Percentiles rank a stretch among this genome's conserved stretches.
Evolutionary conservation across 2,329 filamentous ascomycete genomes (phyloP).

Genomic region (Alternaria atra): DNA sequence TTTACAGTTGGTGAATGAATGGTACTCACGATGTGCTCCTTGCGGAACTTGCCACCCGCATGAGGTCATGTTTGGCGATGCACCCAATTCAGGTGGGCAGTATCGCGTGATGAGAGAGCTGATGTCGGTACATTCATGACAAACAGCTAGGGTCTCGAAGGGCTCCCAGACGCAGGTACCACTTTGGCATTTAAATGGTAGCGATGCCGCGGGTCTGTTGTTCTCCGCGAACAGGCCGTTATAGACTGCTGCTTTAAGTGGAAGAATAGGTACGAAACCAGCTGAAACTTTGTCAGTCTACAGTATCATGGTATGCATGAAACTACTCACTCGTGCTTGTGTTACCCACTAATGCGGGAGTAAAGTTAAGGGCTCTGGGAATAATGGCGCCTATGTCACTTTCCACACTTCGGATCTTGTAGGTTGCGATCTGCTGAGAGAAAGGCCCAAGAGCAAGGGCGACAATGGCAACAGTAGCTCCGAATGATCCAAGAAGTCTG

Average conservation of each 20-base stretch:
- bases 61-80: slow-evolving; percentile 13
- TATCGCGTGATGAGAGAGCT: slow-evolving; percentile 18
- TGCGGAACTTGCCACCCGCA: slow-evolving; percentile 24
- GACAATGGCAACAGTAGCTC: slow-evolving; percentile 19
- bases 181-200: slow-evolving; percentile 20
- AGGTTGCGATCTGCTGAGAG: slow-evolving; percentile 23
- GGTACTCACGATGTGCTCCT: slow-evolving; percentile 10
- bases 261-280: slow-evolving; percentile 23
- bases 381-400: slow-evolving; percentile 18
- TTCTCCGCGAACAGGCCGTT: slow-evolving; percentile 26
- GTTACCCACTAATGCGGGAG: slow-evolving; percentile 15
- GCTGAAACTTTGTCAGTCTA: slow-evolving; percentile 8
- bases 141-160: slow-evolving; percentile 20
- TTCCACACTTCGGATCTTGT: slow-evolving; percentile 21
- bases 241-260: slow-evolving; percentile 23
- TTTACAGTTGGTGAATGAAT: background rate
- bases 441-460: slow-evolving; percentile 22
- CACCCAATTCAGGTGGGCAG: slow-evolving; percentile 18
- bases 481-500: slow-evolving; percentile 22
- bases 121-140: slow-evolving; percentile 23
- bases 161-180: slow-evolving; percentile 22
- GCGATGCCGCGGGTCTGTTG: slow-evolving; percentile 22
- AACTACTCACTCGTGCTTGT: slow-evolving; percentile 22
- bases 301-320: background rate
- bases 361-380: slow-evolving; percentile 22